Evolutionary conservation across 225 moss, liverwort and hornwort species (phyloP), one percentile per base, ranked within the genome.

Genomic region (Lunularia cruciata): DNA sequence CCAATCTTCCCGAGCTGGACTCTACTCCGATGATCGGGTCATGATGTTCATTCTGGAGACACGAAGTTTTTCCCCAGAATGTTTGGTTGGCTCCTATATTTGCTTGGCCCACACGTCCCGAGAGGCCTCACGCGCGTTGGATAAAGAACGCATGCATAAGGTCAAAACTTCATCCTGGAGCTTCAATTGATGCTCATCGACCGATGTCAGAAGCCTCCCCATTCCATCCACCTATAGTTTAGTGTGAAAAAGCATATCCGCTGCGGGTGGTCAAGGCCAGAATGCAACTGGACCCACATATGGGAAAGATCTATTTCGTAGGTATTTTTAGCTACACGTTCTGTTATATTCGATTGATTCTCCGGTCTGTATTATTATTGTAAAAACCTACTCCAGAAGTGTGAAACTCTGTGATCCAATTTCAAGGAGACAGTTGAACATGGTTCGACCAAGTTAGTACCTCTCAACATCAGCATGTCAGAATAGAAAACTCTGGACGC

Each of bases 251-350:
- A 10, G 19, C 39, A 61, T 25, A 26, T 13, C 22, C 18, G 37
- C 40, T 61, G 39, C 23, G 13, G 4, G 37, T 60, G 60, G 60
- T 60, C 37, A 38, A 60, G 23, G 36, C 36, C 60, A 22, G 60
- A 20, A 60, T 38, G 38, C 36, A 38, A 37, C 20, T 37, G 37
- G 60, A 60, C 37, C 37, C n/a, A 38, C 22, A 9, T 6, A 23
- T 22, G 38, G 8, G 20, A 11, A 36, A 14, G n/a, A n/a, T n/a
- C n/a, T n/a, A n/a, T n/a, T n/a, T n/a, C n/a, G n/a, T n/a, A n/a
- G n/a, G 34, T 31, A 60, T 15, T 12, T 54, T 19, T 37, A 38
- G 20, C n/a, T 38, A 22, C 15, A 3, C 20, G 36, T 20, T 36
- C 38, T 38, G 5, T 33, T 38, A n/a, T n/a, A n/a, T n/a, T n/a